These are phyloP conservation scores for Boletus huronensis DNA, from an alignment of 768 basidiomycete genomes.

Conservation along the genomic window DNA sequence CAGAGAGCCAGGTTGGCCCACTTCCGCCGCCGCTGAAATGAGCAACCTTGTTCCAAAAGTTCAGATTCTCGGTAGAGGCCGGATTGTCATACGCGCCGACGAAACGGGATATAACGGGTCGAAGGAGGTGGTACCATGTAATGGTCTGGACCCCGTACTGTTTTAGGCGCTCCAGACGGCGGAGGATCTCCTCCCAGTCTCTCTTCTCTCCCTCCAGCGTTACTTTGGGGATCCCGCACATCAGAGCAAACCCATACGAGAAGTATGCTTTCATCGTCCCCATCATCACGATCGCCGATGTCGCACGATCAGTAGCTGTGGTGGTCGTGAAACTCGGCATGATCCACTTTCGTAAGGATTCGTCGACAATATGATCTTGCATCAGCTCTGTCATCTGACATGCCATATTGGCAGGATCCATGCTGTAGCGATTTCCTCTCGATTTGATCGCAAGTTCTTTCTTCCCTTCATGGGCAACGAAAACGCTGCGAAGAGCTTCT, in stretches of 20 bases:
- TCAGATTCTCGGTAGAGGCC: conserved; percentile 3
- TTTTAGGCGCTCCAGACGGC: conserved; percentile 36
- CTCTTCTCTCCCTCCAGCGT: conserved; percentile 16
- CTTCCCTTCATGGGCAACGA: conserved; percentile 21
- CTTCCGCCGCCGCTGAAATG: background rate
- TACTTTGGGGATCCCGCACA: background rate
- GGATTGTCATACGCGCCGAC: conserved; percentile 26
- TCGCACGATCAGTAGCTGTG: background rate
- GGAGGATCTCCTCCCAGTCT: conserved; percentile 33
- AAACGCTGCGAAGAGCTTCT: conserved; percentile 22
- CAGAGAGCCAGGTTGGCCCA: background rate
- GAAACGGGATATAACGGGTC: conserved; percentile 28
- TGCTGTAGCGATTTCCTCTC: background rate
- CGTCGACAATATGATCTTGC: background rate
- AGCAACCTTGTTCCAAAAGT: conserved; percentile 19
- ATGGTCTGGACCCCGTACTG: conserved; percentile 28
- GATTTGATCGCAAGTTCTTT: conserved; percentile 19
- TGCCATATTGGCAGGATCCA: conserved; percentile 30
- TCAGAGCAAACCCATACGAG: background rate
- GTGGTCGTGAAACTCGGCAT: background rate
- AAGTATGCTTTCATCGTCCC: conserved; percentile 10
- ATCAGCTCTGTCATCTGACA: background rate
- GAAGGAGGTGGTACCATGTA: conserved; percentile 27
- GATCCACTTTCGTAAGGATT: background rate
- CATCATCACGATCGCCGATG: background rate